These are phyloP conservation scores for Lentinula edodes DNA, from an alignment of 768 basidiomycete genomes.

Conservation along the genomic window DNA sequence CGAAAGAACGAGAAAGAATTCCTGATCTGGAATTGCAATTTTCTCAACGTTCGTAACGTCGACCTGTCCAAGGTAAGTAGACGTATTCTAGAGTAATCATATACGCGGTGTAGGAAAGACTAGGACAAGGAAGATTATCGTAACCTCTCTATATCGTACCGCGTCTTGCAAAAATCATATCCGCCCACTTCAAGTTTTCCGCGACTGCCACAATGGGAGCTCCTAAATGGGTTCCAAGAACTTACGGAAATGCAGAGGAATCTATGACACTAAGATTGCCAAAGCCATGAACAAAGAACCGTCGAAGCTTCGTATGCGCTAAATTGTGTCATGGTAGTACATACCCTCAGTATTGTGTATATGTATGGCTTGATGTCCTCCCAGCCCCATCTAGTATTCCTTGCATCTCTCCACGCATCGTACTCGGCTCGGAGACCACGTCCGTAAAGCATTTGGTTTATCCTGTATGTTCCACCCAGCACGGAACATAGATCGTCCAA, in stretches of 20 bases:
- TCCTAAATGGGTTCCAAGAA: slow-evolving; percentile 4
- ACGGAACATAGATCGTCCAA: slow-evolving; percentile 14
- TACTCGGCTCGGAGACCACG: slow-evolving; percentile 20
- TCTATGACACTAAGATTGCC: slow-evolving; percentile 3
- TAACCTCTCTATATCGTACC: too few species aligned
- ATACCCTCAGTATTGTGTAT: slow-evolving; percentile 11
- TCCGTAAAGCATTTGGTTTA: slow-evolving; percentile 22
- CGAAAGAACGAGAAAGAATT: too few species aligned
- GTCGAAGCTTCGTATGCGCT: too few species aligned
- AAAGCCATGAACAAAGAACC: slow-evolving; percentile 6
- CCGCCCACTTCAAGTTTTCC: not conserved
- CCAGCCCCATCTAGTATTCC: slow-evolving; percentile 28
- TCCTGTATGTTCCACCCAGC: slow-evolving; percentile 20
- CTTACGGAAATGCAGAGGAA: slow-evolving; percentile 4
- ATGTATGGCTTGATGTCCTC: slow-evolving; percentile 22
- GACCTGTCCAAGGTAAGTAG: too few species aligned
- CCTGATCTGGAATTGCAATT: too few species aligned
- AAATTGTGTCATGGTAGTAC: not conserved
- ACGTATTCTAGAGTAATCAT: too few species aligned
- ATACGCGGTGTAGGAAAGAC: too few species aligned
- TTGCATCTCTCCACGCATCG: slow-evolving; percentile 20
- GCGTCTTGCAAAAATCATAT: not conserved
- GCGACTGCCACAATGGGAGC: not conserved
- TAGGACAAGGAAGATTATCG: too few species aligned
- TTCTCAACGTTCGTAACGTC: too few species aligned